A percentile compares a stretch with the other conserved stretches of the same genome.
These are phyloP conservation scores for Scutellaria minor DNA, from an alignment of 257 asterid genomes.

Conservation along the genomic window DNA sequence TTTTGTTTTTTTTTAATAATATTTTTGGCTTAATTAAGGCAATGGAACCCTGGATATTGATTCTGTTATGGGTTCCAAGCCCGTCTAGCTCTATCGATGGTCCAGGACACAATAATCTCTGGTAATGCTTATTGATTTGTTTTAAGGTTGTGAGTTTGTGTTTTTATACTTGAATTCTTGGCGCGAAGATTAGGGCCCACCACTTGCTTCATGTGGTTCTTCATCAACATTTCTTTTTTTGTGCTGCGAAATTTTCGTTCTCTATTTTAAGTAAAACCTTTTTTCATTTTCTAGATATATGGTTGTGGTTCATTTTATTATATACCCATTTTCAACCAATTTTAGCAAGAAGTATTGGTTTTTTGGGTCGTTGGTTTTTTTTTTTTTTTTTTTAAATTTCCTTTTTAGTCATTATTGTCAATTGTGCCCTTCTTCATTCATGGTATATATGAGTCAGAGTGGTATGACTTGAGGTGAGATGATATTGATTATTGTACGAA, in stretches of 20 bases:
- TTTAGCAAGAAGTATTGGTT: too few species aligned
- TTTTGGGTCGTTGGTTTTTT: too few species aligned
- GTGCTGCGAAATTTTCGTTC: not conserved
- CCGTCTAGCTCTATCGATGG: not conserved
- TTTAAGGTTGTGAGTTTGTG: not conserved
- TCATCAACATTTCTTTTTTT: not conserved
- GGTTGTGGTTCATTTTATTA: too few species aligned
- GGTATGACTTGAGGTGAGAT: too few species aligned
- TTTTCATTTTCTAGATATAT: too few species aligned
- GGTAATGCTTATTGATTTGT: not conserved
- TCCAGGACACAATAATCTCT: slow-evolving; percentile 17
- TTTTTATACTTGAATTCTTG: slow-evolving; percentile 35
- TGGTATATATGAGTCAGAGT: too few species aligned
- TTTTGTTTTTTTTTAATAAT: not conserved
- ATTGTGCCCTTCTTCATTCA: too few species aligned
- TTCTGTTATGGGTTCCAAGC: slow-evolving; percentile 35
- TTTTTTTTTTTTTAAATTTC: too few species aligned
- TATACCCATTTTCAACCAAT: too few species aligned
- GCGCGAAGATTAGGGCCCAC: slow-evolving; percentile 37
- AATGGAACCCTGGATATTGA: slow-evolving; percentile 38
- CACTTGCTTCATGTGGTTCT: slow-evolving; percentile 36
- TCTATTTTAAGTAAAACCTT: not conserved
- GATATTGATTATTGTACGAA: too few species aligned
- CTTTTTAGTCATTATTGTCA: too few species aligned
- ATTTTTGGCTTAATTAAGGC: slow-evolving; percentile 20